Percentiles rank a stretch among this genome's conserved stretches.
These are phyloP conservation scores for Colletotrichum tamarilloi DNA, from an alignment of 2,329 filamentous ascomycete genomes.

Conservation along the genomic window DNA sequence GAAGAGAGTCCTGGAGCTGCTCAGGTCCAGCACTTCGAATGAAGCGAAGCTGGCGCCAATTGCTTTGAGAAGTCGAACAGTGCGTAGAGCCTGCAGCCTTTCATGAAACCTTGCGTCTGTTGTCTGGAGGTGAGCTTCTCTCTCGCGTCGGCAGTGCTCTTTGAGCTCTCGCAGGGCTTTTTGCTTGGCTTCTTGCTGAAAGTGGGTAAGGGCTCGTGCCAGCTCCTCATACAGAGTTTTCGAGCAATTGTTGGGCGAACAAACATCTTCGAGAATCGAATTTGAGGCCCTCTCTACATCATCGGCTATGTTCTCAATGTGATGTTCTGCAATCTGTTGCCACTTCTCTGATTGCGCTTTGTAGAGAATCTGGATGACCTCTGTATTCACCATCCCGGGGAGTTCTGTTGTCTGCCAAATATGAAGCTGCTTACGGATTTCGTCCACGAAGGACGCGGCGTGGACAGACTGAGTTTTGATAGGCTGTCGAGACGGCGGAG, in stretches of 20 bases:
- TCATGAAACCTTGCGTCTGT: conserved; percentile 40
- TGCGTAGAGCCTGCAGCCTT: conserved; percentile 37
- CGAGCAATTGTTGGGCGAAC: conserved; percentile 23
- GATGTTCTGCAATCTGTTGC: conserved; percentile 39
- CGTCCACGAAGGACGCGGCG: conserved; percentile 21
- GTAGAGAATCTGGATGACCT: conserved; percentile 45
- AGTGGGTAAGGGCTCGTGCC: background rate
- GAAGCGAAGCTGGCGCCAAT: conserved; percentile 12
- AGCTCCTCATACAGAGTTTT: conserved; percentile 37
- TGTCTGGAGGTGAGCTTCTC: conserved; percentile 37
- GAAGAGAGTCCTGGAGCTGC: background rate
- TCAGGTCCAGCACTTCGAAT: background rate
- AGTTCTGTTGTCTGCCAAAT: conserved; percentile 45
- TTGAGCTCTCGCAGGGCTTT: conserved; percentile 11
- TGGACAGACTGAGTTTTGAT: background rate
- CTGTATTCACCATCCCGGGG: conserved; percentile 46
- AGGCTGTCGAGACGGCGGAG: background rate
- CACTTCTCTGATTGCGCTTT: conserved; percentile 46
- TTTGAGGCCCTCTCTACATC: conserved; percentile 35
- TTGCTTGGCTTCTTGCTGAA: conserved; percentile 14
- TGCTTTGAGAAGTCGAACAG: conserved; percentile 37
- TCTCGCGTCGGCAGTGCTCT: conserved; percentile 27
- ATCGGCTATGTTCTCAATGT: conserved; percentile 39
- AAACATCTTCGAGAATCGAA: conserved; percentile 36
- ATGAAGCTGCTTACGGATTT: conserved; percentile 42